phyloP scores from a whole-genome alignment of 306 rosid genomes.

The Psophocarpus tetragonolobus region DNA sequence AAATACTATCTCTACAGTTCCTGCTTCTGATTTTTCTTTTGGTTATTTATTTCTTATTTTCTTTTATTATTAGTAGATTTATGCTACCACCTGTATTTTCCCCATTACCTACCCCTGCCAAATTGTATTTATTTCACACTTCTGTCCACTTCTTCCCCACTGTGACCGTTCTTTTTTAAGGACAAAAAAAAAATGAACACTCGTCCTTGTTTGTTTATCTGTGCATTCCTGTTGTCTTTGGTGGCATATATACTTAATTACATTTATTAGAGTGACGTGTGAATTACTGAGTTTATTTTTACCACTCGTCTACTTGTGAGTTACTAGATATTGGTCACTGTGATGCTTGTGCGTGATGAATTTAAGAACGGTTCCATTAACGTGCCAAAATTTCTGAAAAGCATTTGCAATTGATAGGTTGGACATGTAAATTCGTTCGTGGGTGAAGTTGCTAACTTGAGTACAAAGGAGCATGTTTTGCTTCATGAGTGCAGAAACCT shows the following conservation, averaged over 20 bases:
- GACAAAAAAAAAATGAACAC: not conserved
- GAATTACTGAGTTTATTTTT: not conserved
- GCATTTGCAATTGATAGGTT: slow-evolving; percentile 10
- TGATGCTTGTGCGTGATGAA: not conserved
- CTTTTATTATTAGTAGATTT: not conserved
- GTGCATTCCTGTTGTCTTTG: not conserved
- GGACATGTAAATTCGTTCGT: not conserved
- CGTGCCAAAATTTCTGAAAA: not conserved
- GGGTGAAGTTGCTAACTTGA: slow-evolving; percentile 1
- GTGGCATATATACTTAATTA: not conserved
- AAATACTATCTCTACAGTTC: not conserved
- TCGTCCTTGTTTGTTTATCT: not conserved
- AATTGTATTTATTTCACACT: not conserved
- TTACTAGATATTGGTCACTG: not conserved
- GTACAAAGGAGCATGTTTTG: not conserved
- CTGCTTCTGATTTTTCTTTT: not conserved
- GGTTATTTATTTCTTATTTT: not conserved
- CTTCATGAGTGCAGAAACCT: not conserved
- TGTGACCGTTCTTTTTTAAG: not conserved
- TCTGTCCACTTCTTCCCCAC: not conserved
- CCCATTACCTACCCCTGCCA: not conserved
- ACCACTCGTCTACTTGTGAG: not conserved
- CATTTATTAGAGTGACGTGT: not conserved
- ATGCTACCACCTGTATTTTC: not conserved
- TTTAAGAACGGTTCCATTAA: not conserved